Percentiles rank a stretch among this genome's conserved stretches.
Conservation (phyloP, 768 basidiomycete genomes). For the Xerocomellus intermedius region DNA sequence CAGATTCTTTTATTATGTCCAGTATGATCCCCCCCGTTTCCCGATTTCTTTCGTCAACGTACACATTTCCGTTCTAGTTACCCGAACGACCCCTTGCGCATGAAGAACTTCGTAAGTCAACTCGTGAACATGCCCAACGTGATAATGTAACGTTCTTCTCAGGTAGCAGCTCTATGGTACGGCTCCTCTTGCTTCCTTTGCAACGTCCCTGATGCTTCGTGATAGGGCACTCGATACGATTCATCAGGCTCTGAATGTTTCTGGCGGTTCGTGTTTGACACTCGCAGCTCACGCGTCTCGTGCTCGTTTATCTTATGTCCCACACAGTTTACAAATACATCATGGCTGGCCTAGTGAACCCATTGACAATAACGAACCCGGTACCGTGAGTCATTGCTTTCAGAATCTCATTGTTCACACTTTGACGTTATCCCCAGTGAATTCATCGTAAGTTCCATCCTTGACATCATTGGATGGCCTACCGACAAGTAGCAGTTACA, state of each 20-base stretch:
- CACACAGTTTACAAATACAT: slow-evolving; percentile 2
- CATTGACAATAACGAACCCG: background rate
- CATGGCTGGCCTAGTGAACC: background rate
- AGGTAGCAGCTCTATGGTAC: slow-evolving; percentile 15
- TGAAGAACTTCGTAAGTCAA: slow-evolving; percentile 7
- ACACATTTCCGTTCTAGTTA: background rate
- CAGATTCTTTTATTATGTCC: too few relatives aligned
- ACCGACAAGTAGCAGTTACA: slow-evolving; percentile 5
- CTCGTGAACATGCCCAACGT: background rate
- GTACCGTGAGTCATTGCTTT: slow-evolving; percentile 2
- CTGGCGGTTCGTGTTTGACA: slow-evolving; percentile 1
- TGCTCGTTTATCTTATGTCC: background rate
- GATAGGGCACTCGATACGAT: slow-evolving; percentile 9
- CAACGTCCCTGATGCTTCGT: background rate
- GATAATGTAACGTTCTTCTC: background rate
- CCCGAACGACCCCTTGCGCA: background rate
- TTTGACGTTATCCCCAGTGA: slow-evolving; percentile 4
- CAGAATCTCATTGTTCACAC: background rate
- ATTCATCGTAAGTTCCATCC: slow-evolving; percentile 5
- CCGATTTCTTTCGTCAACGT: too few relatives aligned
- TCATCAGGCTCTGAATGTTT: slow-evolving; percentile 3
- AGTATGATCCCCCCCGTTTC: too few relatives aligned
- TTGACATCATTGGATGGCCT: background rate
- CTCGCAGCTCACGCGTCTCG: too few relatives aligned
- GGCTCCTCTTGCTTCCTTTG: accelerated